Base-by-base conservation (phyloP, 148 eudicot genomes). In the Rhododendron vialii region DNA sequence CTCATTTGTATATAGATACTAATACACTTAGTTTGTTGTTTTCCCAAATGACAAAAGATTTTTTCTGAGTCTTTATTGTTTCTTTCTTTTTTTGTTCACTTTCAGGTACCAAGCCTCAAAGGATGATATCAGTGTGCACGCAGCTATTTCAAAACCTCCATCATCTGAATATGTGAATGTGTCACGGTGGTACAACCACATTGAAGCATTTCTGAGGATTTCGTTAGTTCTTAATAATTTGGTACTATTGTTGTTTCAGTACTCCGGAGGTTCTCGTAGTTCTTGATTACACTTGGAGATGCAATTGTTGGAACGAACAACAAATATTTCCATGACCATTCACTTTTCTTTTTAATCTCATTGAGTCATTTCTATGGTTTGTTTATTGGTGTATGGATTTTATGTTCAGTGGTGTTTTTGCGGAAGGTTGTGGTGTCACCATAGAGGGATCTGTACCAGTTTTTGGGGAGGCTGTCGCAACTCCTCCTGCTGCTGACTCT, bases 21-120 rank as follows among this genome's bases (percentile, higher is more conserved):
- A n/a, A 51, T 55, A 53, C 36, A 55, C 20, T 12, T 28, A 14
- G 18, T 47, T 30, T 51, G 41, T 30, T 51, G 20, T 51, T 80
- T 53, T 51, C 33, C 22, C 57, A n/a, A 9, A 24, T 45, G 14
- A 1, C 71, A 41, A 30, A 38, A 28, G 47, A 51, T 33, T 77
- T 3, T 59, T 6, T 63, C 8, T 24, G 33, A 17, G 53, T 78
- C 14, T 79, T 53, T 2, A 48, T 17, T 20, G 12, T 20, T 65
- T 74, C 43, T 14, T 35, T 84, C 11, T 84, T 67, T 45, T 5
- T 76, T 81, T 61, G 38, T 45, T 69, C 33, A 85, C 82, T 15
- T 24, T 53, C 86, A 97, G 99, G 80, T 95, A 93, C 87, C 96
- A 91, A 83, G 99, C 99, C 48, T 95, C 99, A 2, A 97, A 95